Percentiles rank a stretch among this genome's conserved stretches.
Conservation (phyloP, 2,329 filamentous ascomycete genomes). For the Pseudogymnoascus sp. region DNA sequence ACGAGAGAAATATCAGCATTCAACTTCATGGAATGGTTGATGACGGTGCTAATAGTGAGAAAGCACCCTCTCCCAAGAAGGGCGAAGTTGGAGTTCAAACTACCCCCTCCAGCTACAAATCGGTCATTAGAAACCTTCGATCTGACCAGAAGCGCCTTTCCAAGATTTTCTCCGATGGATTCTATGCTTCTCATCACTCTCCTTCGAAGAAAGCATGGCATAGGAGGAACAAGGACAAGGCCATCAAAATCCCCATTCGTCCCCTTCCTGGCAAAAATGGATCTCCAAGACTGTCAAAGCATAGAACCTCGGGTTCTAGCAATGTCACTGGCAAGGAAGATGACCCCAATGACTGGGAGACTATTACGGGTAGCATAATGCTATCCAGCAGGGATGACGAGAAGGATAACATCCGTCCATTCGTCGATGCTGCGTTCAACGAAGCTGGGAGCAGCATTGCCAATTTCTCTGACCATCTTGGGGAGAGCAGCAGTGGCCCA, state of each 20-base stretch:
- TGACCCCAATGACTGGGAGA: conserved; percentile 26
- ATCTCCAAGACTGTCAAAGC: neutral
- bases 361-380: conserved; percentile 21
- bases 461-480: conserved; percentile 19
- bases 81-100: neutral
- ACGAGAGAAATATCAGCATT: conserved; percentile 13
- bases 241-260: neutral
- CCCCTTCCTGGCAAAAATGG: neutral
- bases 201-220: neutral
- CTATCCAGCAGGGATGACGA: neutral
- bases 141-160: conserved; percentile 8
- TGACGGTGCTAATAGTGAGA: conserved; percentile 17
- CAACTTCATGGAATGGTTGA: conserved; percentile 19
- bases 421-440: conserved; percentile 15
- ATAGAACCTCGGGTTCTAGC: neutral
- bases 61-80: neutral
- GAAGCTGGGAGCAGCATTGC: conserved; percentile 25
- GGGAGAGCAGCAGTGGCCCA: conserved; percentile 4
- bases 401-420: conserved; percentile 8
- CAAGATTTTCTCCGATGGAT: conserved; percentile 15
- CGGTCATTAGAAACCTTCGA: neutral
- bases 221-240: neutral
- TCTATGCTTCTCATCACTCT: conserved; percentile 9
- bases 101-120: neutral
- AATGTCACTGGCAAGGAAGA: conserved; percentile 14